Conservation (phyloP, 768 basidiomycete species). For the Mycena capillaripes region DNA sequence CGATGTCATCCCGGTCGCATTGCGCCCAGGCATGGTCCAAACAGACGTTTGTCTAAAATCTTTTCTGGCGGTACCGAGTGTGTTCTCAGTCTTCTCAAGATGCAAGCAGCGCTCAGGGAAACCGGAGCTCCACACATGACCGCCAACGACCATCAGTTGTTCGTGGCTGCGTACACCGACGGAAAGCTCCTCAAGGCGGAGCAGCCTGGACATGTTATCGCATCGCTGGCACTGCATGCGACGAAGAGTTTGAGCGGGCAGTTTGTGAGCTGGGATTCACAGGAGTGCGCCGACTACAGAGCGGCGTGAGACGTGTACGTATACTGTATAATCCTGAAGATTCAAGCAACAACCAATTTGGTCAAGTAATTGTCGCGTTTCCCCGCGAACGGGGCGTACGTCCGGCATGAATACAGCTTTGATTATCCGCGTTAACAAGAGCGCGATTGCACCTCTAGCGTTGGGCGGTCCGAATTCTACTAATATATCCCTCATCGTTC, state of each 20-base stretch:
- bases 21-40: slow-evolving; percentile 92
- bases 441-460: no score
- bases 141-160: slow-evolving; percentile 66
- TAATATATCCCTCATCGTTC: no score
- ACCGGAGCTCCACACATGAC: slow-evolving; percentile 69
- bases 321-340: background rate
- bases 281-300: slow-evolving; percentile 72
- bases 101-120: slow-evolving; percentile 74
- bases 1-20: slow-evolving; percentile 77
- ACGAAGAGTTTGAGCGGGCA: slow-evolving; percentile 75
- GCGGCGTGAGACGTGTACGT: slow-evolving; percentile 5
- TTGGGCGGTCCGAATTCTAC: no score
- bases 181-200: slow-evolving; percentile 85
- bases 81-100: slow-evolving; percentile 58
- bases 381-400: no score
- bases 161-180: slow-evolving; percentile 68
- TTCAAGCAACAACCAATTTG: no score
- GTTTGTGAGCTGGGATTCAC: slow-evolving; percentile 87
- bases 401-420: no score
- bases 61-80: background rate
- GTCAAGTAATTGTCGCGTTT: no score
- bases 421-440: no score
- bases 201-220: slow-evolving; percentile 84
- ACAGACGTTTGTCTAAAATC: slow-evolving; percentile 70
- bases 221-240: slow-evolving; percentile 78